Evolutionary conservation across 2,329 filamentous ascomycete species (phyloP).

Genomic region (Colletotrichum tropicicola): DNA sequence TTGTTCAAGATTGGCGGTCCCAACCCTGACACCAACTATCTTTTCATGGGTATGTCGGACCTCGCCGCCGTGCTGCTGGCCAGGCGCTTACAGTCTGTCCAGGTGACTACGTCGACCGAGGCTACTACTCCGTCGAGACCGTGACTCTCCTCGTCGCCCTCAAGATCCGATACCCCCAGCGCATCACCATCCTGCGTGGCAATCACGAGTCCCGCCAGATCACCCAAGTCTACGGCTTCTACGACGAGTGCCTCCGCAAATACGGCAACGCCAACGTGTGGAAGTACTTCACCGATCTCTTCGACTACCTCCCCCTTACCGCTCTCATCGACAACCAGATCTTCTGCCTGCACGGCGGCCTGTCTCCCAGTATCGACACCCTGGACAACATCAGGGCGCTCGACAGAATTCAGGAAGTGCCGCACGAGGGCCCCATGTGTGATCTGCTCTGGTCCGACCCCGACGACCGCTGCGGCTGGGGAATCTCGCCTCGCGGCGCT

Average conservation of each 20-base stretch:
- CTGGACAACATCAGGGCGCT: slow-evolving; percentile 95
- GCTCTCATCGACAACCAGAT: slow-evolving; percentile 99
- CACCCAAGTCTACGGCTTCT: slow-evolving; percentile 99
- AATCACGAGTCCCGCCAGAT: slow-evolving; percentile 99
- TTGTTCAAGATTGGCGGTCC: slow-evolving; percentile 98
- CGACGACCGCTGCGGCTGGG: slow-evolving; percentile 96
- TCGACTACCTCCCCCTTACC: slow-evolving; percentile 97
- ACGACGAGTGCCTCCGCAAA: slow-evolving; percentile 98
- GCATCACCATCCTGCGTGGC: slow-evolving; percentile 97
- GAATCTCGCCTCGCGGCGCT: slow-evolving; percentile 92
- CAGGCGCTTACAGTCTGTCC: slow-evolving; percentile 29
- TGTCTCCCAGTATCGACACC: slow-evolving; percentile 95
- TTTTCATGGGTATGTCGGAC: slow-evolving; percentile 86
- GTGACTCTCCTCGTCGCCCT: slow-evolving; percentile 95
- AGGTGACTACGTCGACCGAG: slow-evolving; percentile 99
- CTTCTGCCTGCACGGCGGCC: slow-evolving; percentile 96
- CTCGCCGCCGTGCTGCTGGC: slow-evolving; percentile 9
- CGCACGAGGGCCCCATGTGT: slow-evolving; percentile 98
- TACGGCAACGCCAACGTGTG: slow-evolving; percentile 99
- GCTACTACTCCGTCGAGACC: slow-evolving; percentile 98
- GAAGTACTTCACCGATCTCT: slow-evolving; percentile 99
- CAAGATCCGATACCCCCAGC: slow-evolving; percentile 97
- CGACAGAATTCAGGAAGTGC: slow-evolving; percentile 97
- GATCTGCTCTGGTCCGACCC: slow-evolving; percentile 98
- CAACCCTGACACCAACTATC: slow-evolving; percentile 98